A percentile compares a stretch with the other conserved stretches of the same genome.
These are phyloP conservation scores for Xylaria sp. DNA, from an alignment of 2,329 filamentous ascomycete genomes.

Conservation along the genomic window DNA sequence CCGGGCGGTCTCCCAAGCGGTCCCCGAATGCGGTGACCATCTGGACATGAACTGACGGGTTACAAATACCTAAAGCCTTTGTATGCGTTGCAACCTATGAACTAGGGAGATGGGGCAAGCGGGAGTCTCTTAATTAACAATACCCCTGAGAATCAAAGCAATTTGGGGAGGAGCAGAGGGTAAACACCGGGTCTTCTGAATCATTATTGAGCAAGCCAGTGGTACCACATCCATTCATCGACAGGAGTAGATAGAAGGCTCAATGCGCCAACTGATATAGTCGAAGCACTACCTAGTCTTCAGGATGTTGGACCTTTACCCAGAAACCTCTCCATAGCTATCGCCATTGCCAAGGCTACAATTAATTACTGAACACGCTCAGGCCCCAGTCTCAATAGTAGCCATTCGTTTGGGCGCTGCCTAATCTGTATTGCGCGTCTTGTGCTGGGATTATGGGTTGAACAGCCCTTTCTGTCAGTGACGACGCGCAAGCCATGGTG, in stretches of 20 bases:
- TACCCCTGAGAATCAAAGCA: not conserved
- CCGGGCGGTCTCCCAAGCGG: constrained; percentile 47
- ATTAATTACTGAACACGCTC: constrained; percentile 9
- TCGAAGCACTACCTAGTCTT: constrained; percentile 2
- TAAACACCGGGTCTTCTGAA: not conserved
- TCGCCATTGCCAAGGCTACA: not conserved
- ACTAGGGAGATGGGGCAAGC: not conserved
- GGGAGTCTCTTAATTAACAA: not conserved
- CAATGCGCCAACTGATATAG: not conserved
- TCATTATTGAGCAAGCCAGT: not conserved
- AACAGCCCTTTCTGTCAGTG: not conserved
- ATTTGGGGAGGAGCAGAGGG: not conserved
- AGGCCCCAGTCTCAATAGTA: not conserved
- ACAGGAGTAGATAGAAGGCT: not conserved
- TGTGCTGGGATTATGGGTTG: constrained; percentile 3
- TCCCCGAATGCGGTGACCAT: constrained; percentile 49
- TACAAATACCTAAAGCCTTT: not conserved
- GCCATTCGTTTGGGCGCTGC: constrained; percentile 16
- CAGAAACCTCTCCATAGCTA: not conserved
- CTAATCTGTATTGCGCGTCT: constrained; percentile 24
- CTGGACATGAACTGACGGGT: not conserved
- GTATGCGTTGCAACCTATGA: not conserved
- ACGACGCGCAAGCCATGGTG: not conserved
- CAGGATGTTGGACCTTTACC: not conserved
- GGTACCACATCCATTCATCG: not conserved